phyloP scores from a whole-genome alignment of 257 asterid genomes.

The Misopates orontium region DNA sequence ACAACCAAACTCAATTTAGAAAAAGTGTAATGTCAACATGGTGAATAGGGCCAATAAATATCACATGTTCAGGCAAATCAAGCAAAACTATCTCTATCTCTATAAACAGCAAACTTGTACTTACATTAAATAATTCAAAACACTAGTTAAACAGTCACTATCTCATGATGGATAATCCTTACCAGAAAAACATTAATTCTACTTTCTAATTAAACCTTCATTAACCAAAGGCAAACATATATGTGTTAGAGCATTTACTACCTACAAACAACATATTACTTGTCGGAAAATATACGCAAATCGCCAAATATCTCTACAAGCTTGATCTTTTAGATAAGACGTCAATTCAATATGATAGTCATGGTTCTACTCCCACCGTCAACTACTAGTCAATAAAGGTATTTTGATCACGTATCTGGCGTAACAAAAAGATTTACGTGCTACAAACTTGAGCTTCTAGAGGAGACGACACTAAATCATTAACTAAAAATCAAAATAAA shows the following conservation, averaged over 20 bases:
- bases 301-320: too few species aligned
- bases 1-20: background rate
- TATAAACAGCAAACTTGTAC: background rate
- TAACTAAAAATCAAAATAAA: background rate
- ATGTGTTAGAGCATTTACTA: background rate
- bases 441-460: too few species aligned
- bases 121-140: background rate
- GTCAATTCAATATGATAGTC: too few species aligned
- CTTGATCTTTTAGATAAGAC: too few species aligned
- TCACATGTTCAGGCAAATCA: background rate
- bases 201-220: constrained; percentile 3
- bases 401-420: too few species aligned
- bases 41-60: background rate
- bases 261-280: background rate
- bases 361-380: too few species aligned
- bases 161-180: constrained; percentile 2
- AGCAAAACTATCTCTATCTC: background rate
- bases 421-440: too few species aligned
- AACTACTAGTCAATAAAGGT: too few species aligned
- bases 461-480: background rate
- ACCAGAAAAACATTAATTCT: background rate
- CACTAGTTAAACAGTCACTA: background rate
- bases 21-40: background rate
- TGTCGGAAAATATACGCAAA: too few species aligned
- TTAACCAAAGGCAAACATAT: background rate